Conservation (phyloP, 352 stramenopile species). For the Phytophthora quininea region DNA sequence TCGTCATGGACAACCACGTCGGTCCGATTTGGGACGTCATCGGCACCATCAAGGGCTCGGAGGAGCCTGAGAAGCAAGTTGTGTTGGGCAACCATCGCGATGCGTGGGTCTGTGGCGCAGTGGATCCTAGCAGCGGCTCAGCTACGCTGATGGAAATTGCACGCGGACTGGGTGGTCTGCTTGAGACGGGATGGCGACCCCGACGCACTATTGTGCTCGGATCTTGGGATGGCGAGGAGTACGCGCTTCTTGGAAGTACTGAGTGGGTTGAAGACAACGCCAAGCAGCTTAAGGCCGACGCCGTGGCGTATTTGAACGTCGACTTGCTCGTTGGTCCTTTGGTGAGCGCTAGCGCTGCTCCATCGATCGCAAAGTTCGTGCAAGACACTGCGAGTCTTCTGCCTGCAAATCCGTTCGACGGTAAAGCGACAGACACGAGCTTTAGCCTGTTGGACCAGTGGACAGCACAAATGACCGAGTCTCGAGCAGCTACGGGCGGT, state of each 20-base stretch:
- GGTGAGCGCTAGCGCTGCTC: constrained; percentile 47
- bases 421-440: neutral
- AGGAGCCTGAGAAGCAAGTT: constrained; percentile 43
- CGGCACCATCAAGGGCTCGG: constrained; percentile 36
- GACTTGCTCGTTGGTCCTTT: constrained; percentile 54
- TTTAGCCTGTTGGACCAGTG: constrained; percentile 38
- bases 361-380: constrained; percentile 52
- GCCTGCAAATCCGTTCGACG: constrained; percentile 29
- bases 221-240: constrained; percentile 77
- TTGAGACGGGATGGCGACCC: constrained; percentile 54
- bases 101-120: constrained; percentile 73
- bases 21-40: constrained; percentile 77
- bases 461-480: constrained; percentile 22
- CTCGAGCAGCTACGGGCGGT: constrained; percentile 22
- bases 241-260: constrained; percentile 68
- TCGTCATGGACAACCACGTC: constrained; percentile 64
- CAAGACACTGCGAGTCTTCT: constrained; percentile 45
- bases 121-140: constrained; percentile 68
- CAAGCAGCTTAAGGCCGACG: constrained; percentile 38
- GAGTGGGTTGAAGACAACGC: constrained; percentile 58
- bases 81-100: constrained; percentile 76
- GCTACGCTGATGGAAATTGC: constrained; percentile 64
- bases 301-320: constrained; percentile 74
- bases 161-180: constrained; percentile 45
- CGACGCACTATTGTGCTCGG: constrained; percentile 57